These are phyloP conservation scores for Cynanchum wilfordii DNA, from an alignment of 257 asterid species.

Conservation along the genomic window DNA sequence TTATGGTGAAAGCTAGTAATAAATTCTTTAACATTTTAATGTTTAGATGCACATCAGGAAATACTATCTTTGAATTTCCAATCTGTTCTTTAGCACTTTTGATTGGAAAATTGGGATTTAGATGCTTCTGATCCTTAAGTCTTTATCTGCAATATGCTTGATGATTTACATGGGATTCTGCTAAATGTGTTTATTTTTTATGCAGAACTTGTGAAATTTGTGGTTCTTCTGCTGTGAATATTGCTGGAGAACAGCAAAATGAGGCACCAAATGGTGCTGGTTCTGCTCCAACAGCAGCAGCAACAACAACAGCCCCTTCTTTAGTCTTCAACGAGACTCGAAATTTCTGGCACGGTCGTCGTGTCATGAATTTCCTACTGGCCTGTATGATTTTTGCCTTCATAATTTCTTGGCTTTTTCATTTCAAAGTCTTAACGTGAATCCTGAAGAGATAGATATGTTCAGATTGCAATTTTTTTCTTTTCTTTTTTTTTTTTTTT, in stretches of 20 bases:
- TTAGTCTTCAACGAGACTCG: conserved; percentile 24
- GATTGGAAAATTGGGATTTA: no score
- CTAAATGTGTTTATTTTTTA: neutral
- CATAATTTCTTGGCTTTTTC: conserved; percentile 52
- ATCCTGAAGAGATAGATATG: neutral
- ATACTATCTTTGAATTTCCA: no score
- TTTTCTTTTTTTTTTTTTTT: no score
- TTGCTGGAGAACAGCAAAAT: conserved; percentile 33
- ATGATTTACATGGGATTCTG: no score
- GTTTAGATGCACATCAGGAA: neutral
- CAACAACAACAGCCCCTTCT: conserved; percentile 22
- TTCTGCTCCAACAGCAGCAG: conserved; percentile 16
- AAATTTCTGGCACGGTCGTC: conserved; percentile 39
- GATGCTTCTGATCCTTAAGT: no score
- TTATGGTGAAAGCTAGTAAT: neutral
- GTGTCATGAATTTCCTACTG: conserved; percentile 42
- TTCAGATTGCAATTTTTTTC: neutral
- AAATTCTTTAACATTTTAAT: conserved; percentile 1
- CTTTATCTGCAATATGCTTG: no score
- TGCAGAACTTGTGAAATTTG: conserved; percentile 52
- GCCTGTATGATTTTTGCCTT: conserved; percentile 52
- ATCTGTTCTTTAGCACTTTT: no score
- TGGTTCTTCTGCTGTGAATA: conserved; percentile 36
- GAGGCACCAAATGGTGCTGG: conserved; percentile 21
- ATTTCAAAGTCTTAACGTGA: conserved; percentile 38